Evolutionary conservation across 2,329 filamentous ascomycete genomes (phyloP).

Genomic region (Fusarium albidum): DNA sequence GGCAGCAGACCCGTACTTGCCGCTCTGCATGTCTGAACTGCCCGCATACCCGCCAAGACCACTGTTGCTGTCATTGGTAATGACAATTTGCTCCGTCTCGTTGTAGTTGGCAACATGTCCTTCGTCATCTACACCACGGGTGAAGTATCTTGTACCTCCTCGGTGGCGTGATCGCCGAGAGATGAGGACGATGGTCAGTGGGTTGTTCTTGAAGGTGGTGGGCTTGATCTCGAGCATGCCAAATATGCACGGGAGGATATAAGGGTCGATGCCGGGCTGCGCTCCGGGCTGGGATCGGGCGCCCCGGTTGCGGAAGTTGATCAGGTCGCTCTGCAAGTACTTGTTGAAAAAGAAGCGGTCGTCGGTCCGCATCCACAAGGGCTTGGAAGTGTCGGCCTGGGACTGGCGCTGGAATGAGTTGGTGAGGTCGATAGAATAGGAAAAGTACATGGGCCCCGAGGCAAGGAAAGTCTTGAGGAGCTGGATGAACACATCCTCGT

Average conservation of each 20-base stretch:
- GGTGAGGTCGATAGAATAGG: conserved; percentile 95
- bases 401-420: conserved; percentile 97
- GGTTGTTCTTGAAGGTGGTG: conserved; percentile 84
- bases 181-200: conserved; percentile 86
- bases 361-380: conserved; percentile 91
- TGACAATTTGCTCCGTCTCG: conserved; percentile 92
- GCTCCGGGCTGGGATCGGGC: conserved; percentile 71
- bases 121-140: conserved; percentile 89
- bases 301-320: conserved; percentile 79
- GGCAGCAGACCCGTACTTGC: conserved; percentile 65
- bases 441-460: conserved; percentile 94
- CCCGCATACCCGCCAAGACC: conserved; percentile 83
- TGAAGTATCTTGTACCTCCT: conserved; percentile 93
- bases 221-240: conserved; percentile 93
- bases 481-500: conserved; percentile 90
- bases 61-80: conserved; percentile 82
- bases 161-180: conserved; percentile 88
- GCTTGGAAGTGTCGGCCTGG: conserved; percentile 72
- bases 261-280: conserved; percentile 84
- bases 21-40: conserved; percentile 78
- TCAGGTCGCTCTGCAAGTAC: conserved; percentile 89
- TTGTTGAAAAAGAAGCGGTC: conserved; percentile 99
- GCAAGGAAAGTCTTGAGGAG: conserved; percentile 85
- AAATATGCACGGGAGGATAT: conserved; percentile 94
- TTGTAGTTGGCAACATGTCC: conserved; percentile 99